Evolutionary conservation across 164 flowering plant genomes (phyloP).

Genomic region (Kingdonia uniflora): DNA sequence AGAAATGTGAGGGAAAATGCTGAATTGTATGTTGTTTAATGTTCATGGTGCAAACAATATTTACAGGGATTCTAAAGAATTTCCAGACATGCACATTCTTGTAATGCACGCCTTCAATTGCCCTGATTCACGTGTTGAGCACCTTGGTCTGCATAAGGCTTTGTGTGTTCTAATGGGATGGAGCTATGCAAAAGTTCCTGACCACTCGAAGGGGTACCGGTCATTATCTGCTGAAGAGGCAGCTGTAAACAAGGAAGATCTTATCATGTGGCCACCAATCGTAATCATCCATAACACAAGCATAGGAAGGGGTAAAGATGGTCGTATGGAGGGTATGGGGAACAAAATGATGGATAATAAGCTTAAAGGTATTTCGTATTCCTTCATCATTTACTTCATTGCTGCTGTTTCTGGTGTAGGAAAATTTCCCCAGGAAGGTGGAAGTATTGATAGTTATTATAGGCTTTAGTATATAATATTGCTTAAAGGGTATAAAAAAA

Average conservation of each 20-base stretch:
- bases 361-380: constrained; percentile 67
- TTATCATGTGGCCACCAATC: constrained; percentile 89
- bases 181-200: constrained; percentile 67
- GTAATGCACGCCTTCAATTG: constrained; percentile 79
- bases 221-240: constrained; percentile 63
- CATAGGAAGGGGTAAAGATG: constrained; percentile 79
- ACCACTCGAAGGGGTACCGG: constrained; percentile 68
- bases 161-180: constrained; percentile 92
- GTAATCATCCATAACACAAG: constrained; percentile 82
- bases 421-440: too few relatives aligned
- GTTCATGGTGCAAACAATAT: constrained; percentile 33
- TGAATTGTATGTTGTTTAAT: constrained; percentile 30
- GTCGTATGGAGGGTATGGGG: constrained; percentile 92
- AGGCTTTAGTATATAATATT: too few relatives aligned
- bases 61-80: constrained; percentile 84
- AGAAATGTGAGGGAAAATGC: constrained; percentile 13
- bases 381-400: constrained; percentile 9
- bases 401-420: neutral
- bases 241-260: constrained; percentile 64
- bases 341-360: constrained; percentile 78
- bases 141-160: constrained; percentile 93
- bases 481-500: too few relatives aligned
- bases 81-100: constrained; percentile 69
- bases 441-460: too few relatives aligned
- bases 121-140: constrained; percentile 56